Base-by-base conservation (phyloP, 257 asterid genomes). In the Scutellaria baicalensis region DNA sequence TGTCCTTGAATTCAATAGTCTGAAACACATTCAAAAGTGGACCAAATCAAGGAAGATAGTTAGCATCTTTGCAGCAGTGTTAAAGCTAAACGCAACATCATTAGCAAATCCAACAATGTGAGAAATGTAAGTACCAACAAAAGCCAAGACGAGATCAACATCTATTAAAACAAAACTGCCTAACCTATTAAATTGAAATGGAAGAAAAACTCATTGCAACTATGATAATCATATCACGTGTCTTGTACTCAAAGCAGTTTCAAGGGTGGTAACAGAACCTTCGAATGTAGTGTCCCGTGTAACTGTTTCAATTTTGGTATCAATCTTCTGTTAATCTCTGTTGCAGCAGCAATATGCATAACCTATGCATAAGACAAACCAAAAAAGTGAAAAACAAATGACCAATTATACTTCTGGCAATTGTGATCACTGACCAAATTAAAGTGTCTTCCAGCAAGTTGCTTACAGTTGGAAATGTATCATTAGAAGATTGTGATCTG, bases 341-440 rank as follows among this genome's bases (percentile, higher is more conserved):
- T 70, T 38, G 91, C 99, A 50, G 96, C 99, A 49, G 97, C 99
- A 80, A 94, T 94, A 74, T 94, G 99, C 99, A 94, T 94, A 68
- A 94, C 99, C 99, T 94, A 66, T 47, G 55, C 42, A 71, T 59
- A 55, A 79, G 54, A 70, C 39, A 66, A 68, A 31, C 36, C 54
- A 73, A 64, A 52, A n/a, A n/a, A n/a, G n/a, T n/a, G n/a, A n/a
- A n/a, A 38, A 50, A 27, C 14, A 75, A 45, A 58, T 43, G 55
- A 72, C 47, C 40, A 60, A 68, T 33, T 55, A 17, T 18, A 54
- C 9, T 33, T 44, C 60, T 6, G 52, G 20, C 23, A 55, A 51
- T 48, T 69, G 56, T 58, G 59, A 69, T 14, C 17, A 57, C 5
- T 44, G 38, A 58, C 52, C 60, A 23, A 61, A 55, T 51, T 61